Evolutionary conservation across 306 rosid genomes (phyloP).

Genomic region (Vachellia pachyceras): DNA sequence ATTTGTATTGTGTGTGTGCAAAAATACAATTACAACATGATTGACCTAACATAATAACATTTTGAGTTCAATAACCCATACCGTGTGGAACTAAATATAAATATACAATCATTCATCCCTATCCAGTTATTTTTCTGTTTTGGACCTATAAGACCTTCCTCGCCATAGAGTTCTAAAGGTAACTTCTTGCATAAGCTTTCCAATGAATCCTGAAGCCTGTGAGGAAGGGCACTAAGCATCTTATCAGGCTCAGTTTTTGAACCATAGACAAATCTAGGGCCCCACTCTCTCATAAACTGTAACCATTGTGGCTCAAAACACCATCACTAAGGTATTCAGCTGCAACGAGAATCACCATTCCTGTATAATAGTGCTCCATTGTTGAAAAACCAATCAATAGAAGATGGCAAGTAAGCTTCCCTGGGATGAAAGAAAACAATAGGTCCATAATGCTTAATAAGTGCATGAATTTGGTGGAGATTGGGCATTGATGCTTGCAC

Average conservation of each 20-base stretch:
- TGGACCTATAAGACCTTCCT: slow-evolving; percentile 60
- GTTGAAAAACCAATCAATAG: slow-evolving; percentile 85
- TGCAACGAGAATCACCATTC: slow-evolving; percentile 46
- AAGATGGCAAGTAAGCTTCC: slow-evolving; percentile 88
- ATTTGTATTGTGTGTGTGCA: neutral
- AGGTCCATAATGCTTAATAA: slow-evolving; percentile 88
- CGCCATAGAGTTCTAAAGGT: slow-evolving; percentile 51
- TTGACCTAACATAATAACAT: neutral
- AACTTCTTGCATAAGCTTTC: slow-evolving; percentile 39
- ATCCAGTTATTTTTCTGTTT: slow-evolving; percentile 54
- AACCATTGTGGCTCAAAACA: slow-evolving; percentile 52
- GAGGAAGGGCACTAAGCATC: slow-evolving; percentile 44
- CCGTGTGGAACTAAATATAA: slow-evolving; percentile 2
- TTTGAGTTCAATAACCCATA: slow-evolving; percentile 12
- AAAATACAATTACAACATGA: slow-evolving; percentile 33
- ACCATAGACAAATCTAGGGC: slow-evolving; percentile 51
- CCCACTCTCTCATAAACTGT: slow-evolving; percentile 56
- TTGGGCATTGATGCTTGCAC: slow-evolving; percentile 66
- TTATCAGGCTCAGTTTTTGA: slow-evolving; percentile 51
- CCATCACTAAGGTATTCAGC: slow-evolving; percentile 52
- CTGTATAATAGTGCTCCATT: slow-evolving; percentile 69
- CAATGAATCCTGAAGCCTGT: slow-evolving; percentile 34
- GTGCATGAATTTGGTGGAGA: slow-evolving; percentile 73
- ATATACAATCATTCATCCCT: slow-evolving; percentile 59
- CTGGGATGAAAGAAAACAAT: slow-evolving; percentile 82